Conservation (phyloP, 2,329 filamentous ascomycete species). For the Xylariaceae sp. region DNA sequence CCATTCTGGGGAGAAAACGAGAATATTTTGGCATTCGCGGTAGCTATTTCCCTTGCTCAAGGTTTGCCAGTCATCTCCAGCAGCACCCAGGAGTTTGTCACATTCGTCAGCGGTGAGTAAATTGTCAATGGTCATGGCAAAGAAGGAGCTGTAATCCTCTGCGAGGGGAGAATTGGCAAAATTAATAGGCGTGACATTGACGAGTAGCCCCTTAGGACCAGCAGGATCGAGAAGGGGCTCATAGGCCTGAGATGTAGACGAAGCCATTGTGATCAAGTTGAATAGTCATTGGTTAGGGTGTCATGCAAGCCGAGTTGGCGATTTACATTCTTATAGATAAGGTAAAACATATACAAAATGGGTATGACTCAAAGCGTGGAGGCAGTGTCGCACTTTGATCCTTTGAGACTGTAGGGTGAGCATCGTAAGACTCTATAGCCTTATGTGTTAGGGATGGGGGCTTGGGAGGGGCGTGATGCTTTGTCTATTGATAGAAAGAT, state of each 20-base stretch:
- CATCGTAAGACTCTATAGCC: too few species aligned
- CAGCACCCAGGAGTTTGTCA: slow-evolving; percentile 26
- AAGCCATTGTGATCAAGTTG: slow-evolving; percentile 28
- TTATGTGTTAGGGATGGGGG: too few species aligned
- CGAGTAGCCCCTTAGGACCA: slow-evolving; percentile 18
- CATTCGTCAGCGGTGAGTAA: slow-evolving; percentile 36
- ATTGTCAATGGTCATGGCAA: slow-evolving; percentile 39
- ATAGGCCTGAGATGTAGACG: slow-evolving; percentile 15
- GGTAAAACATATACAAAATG: too few species aligned
- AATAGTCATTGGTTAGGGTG: not conserved
- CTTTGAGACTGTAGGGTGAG: too few species aligned
- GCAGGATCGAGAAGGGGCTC: slow-evolving; percentile 24
- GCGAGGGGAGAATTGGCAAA: slow-evolving; percentile 34
- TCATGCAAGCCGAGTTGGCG: not conserved
- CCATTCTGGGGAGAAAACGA: slow-evolving; percentile 35
- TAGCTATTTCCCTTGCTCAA: slow-evolving; percentile 35
- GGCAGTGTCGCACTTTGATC: too few species aligned
- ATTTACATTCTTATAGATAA: too few species aligned
- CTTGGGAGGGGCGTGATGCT: too few species aligned
- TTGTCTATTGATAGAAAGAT: too few species aligned
- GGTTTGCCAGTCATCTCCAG: slow-evolving; percentile 33
- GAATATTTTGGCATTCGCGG: slow-evolving; percentile 37
- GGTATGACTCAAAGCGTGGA: slow-evolving; percentile 6
- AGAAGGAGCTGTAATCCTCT: slow-evolving; percentile 35
- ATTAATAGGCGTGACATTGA: slow-evolving; percentile 31